A percentile compares a stretch with the other conserved stretches of the same genome.
Conservation (phyloP, 2,329 filamentous ascomycete genomes). For the Aspergillus sp. region DNA sequence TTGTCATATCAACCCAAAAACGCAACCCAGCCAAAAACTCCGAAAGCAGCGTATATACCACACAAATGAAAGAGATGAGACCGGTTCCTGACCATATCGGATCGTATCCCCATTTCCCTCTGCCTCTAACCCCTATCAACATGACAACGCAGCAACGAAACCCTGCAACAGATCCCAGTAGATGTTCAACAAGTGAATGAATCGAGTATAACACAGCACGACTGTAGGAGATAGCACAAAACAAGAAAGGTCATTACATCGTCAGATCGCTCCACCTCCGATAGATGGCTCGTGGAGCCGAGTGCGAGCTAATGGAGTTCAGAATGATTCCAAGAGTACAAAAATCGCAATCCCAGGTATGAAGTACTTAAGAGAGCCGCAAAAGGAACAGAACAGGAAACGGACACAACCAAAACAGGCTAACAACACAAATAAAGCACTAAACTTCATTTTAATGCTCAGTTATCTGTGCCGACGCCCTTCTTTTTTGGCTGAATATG, state of each 20-base stretch:
- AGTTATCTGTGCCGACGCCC: constrained; percentile 37
- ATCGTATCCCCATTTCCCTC: not conserved
- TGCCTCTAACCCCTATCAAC: not conserved
- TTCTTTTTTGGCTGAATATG: constrained; percentile 42
- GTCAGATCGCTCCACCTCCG: constrained; percentile 22
- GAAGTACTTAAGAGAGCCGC: constrained; percentile 6
- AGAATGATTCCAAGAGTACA: constrained; percentile 1
- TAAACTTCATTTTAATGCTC: constrained; percentile 12
- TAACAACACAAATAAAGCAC: not conserved
- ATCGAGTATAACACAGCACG: not conserved
- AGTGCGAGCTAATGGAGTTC: constrained; percentile 3
- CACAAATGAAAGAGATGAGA: not conserved
- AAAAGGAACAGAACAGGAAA: constrained; percentile 11
- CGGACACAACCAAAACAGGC: not conserved
- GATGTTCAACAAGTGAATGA: constrained; percentile 1
- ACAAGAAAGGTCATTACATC: constrained; percentile 33
- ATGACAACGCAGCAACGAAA: not conserved
- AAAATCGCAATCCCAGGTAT: not conserved
- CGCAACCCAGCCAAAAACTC: not conserved
- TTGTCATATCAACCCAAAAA: not conserved
- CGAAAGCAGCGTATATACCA: constrained; percentile 7
- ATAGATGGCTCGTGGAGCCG: constrained; percentile 1
- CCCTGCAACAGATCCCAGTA: constrained; percentile 4
- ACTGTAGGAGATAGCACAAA: constrained; percentile 12
- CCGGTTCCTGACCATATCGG: not conserved